These are phyloP conservation scores for Auriculariales sp. DNA, from an alignment of 768 basidiomycete genomes.

Conservation along the genomic window DNA sequence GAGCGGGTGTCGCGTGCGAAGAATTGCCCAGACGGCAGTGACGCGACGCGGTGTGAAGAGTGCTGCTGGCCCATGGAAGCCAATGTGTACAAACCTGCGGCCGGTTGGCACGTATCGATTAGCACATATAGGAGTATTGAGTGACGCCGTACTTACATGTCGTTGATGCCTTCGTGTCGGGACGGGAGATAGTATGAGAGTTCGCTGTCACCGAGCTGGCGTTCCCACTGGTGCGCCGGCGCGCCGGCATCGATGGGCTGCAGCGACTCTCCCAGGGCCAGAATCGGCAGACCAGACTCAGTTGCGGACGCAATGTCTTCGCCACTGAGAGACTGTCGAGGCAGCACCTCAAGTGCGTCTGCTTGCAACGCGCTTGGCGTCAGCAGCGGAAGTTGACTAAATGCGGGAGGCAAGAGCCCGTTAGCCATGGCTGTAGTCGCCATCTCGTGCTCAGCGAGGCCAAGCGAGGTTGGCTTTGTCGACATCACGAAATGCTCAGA, in stretches of 20 bases:
- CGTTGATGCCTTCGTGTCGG: conserved; percentile 66
- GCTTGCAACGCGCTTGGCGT: not conserved
- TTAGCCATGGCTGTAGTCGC: too few species aligned
- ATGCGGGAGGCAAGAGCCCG: too few species aligned
- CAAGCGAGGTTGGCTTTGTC: too few species aligned
- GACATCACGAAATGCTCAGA: too few species aligned
- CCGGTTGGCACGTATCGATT: not conserved
- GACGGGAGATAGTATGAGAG: conserved; percentile 67
- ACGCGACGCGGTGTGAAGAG: conserved; percentile 35
- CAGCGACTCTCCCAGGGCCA: not conserved
- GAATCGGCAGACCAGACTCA: not conserved
- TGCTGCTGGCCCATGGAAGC: conserved; percentile 34
- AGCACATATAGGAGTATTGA: not conserved
- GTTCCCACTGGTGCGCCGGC: conserved; percentile 23
- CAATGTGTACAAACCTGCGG: conserved; percentile 66
- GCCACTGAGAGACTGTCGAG: not conserved
- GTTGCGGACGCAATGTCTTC: not conserved
- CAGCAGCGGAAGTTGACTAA: not conserved
- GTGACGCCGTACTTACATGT: conserved; percentile 65
- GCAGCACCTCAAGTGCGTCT: not conserved
- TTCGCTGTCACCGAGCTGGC: conserved; percentile 61
- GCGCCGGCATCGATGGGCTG: too few species aligned
- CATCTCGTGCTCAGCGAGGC: too few species aligned
- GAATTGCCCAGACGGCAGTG: conserved; percentile 52
- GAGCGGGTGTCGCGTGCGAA: conserved; percentile 55